These are phyloP conservation scores for Penicillium sp. DNA, from an alignment of 2,329 filamentous ascomycete genomes.

Conservation along the genomic window DNA sequence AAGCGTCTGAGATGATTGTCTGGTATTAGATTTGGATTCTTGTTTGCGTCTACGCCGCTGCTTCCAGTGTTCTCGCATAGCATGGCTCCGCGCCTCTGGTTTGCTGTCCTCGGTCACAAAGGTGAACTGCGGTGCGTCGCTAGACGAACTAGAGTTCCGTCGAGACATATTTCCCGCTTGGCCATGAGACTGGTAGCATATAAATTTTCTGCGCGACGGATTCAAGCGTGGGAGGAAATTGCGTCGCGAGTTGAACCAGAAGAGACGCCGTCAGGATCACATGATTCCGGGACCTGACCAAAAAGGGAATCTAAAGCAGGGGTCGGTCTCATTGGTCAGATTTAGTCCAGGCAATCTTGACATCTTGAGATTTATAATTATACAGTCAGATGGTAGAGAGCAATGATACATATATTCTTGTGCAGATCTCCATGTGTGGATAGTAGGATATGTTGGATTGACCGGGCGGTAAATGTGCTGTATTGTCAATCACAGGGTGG, in stretches of 20 bases:
- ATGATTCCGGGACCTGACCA: neutral
- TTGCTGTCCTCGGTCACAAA: slow-evolving; percentile 21
- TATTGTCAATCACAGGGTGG: no score
- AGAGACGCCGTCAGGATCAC: neutral
- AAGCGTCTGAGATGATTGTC: neutral
- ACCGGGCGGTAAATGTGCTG: no score
- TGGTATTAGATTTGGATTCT: neutral
- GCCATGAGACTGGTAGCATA: neutral
- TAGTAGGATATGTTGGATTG: no score
- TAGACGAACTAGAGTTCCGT: neutral
- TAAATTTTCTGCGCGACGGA: neutral
- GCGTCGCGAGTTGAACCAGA: neutral
- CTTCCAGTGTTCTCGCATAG: slow-evolving; percentile 36
- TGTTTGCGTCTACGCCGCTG: slow-evolving; percentile 21
- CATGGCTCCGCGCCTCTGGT: slow-evolving; percentile 30
- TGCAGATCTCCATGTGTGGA: no score
- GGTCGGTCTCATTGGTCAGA: neutral
- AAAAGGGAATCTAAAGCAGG: no score
- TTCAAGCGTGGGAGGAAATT: neutral
- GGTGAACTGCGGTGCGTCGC: slow-evolving; percentile 13
- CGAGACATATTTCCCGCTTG: neutral
- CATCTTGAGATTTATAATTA: no score
- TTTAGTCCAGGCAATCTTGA: no score
- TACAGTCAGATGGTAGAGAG: no score
- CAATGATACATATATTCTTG: no score